Conservation (phyloP, 2,329 filamentous ascomycete species). For the Diaporthe amygdali region DNA sequence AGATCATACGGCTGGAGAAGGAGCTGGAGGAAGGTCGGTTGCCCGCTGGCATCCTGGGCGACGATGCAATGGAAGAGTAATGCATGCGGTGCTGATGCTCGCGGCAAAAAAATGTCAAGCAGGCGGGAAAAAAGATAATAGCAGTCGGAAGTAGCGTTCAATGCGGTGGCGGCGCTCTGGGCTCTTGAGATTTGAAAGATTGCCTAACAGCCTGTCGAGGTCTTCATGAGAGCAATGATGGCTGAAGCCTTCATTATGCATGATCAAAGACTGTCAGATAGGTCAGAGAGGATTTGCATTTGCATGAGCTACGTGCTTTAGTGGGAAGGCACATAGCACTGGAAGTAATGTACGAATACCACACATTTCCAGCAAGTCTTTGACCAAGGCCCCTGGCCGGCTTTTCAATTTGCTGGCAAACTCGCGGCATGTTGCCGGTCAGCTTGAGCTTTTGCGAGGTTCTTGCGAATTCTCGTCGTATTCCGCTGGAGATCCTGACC, state of each 20-base stretch:
- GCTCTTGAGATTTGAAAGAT: background rate
- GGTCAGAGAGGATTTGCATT: background rate
- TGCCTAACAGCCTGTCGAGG: background rate
- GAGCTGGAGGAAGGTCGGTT: constrained; percentile 88
- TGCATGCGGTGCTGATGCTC: constrained; percentile 62
- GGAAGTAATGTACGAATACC: background rate
- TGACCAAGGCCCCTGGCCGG: background rate
- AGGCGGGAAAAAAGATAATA: background rate
- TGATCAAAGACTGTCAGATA: background rate
- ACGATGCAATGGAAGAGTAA: constrained; percentile 67
- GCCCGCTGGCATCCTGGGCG: constrained; percentile 67
- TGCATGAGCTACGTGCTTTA: background rate
- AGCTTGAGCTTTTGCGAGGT: background rate
- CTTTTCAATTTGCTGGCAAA: background rate
- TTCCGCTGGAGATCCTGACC: background rate
- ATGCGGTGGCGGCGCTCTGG: background rate
- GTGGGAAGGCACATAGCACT: background rate
- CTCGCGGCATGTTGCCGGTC: background rate
- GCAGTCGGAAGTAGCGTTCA: background rate
- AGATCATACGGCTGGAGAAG: constrained; percentile 90
- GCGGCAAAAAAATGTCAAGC: constrained; percentile 31
- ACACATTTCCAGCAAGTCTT: background rate
- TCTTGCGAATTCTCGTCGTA: background rate
- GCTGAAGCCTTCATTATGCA: too few species aligned
- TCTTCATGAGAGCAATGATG: background rate